These are phyloP conservation scores for Rubroboletus satanas DNA, from an alignment of 768 basidiomycete genomes.

Conservation along the genomic window DNA sequence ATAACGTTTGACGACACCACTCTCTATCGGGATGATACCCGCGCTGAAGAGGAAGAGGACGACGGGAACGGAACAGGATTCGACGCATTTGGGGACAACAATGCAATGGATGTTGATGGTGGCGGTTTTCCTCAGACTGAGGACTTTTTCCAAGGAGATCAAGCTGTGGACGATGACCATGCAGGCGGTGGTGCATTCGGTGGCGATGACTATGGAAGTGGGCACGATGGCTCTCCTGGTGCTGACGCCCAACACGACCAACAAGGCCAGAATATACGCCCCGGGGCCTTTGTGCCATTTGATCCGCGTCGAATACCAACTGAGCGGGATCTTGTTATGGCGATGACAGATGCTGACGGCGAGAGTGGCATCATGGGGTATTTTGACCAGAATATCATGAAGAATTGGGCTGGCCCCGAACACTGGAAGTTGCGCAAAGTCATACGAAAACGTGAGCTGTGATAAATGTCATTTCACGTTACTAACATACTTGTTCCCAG, in stretches of 20 bases:
- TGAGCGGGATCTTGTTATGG: constrained; percentile 79
- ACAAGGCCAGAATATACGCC: constrained; percentile 35
- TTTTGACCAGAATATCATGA: constrained; percentile 81
- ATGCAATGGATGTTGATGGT: constrained; percentile 40
- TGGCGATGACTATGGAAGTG: constrained; percentile 40
- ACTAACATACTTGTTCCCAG: constrained; percentile 22
- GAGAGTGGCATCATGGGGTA: constrained; percentile 70
- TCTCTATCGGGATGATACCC: constrained; percentile 55
- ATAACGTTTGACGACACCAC: constrained; percentile 60
- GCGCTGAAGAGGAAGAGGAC: constrained; percentile 33
- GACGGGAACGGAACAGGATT: constrained; percentile 27
- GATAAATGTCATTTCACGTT: not conserved
- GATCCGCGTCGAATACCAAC: constrained; percentile 78
- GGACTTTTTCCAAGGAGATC: constrained; percentile 67
- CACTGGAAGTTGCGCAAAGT: constrained; percentile 93
- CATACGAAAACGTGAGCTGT: constrained; percentile 65
- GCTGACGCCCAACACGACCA: constrained; percentile 40
- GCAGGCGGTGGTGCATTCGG: constrained; percentile 37
- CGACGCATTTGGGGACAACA: constrained; percentile 20
- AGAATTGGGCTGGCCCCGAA: constrained; percentile 98
- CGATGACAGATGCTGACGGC: constrained; percentile 69
- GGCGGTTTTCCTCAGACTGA: constrained; percentile 42
- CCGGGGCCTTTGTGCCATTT: constrained; percentile 67
- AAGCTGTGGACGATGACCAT: constrained; percentile 49
- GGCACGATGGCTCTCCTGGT: constrained; percentile 42